Base-by-base conservation (phyloP, 2,329 filamentous ascomycete genomes). In the Graphilbum sp. region DNA sequence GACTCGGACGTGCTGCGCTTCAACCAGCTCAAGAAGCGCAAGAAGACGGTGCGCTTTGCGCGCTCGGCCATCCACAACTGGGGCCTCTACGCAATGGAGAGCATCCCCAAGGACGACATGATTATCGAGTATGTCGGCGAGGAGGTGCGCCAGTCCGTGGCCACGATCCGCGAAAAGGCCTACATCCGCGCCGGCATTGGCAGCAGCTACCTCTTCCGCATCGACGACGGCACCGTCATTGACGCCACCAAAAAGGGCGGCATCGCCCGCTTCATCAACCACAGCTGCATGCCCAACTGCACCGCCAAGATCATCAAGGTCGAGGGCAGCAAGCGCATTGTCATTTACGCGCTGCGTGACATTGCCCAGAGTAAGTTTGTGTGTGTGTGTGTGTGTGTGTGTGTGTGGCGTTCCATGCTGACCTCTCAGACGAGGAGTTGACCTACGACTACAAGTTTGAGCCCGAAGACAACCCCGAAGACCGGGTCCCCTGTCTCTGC, bases 361-460 rank as follows among this genome's bases (percentile, higher is more conserved):
- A 98, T 98, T 59, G 75, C 75, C 50, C 77, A 88, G 69, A 90
- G 90, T 95, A 72, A 67, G 83, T 15, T 4, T 21, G 18, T 32
- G 27, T 16, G 6, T 6, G 25, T 33, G 20, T 21, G n/a, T 21
- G 5, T 21, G 30, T 32, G 7, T 17, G 23, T 18, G 16, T 18
- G n/a, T 32, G 3, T 37, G 4, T 21, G 16, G 4, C n/a, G 5
- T 12, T 33, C 50, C 52, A 19, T 27, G 31, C 47, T 48, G 36
- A 49, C 49, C 38, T 29, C 41, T 34, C 53, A 98, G 90, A 95
- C 56, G 90, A 98, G 62, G 90, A 98, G 66, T 76, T 98, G 56
- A 98, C 90, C 2, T 98, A 98, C 64, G 90, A 98, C 65, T 98
- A 98, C 72, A 98, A 98, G 60, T 98, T 98, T 58, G 90, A 98